Conservation (phyloP, 116 monocot species). For the Posidonia oceanica region DNA sequence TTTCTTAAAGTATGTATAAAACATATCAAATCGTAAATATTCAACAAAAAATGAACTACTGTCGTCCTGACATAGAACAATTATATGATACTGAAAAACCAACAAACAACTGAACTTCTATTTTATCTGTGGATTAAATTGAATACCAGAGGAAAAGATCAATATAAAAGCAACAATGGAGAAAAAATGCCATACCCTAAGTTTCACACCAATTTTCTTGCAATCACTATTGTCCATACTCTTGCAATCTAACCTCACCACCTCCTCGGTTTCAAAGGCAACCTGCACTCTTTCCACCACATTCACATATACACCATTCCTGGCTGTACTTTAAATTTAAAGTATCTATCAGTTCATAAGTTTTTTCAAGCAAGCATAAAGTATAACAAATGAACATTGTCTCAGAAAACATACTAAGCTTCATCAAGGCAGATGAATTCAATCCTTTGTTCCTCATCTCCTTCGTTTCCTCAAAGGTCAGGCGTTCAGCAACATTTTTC, state of each 20-base stretch:
- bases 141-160: not conserved
- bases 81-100: no score
- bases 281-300: conserved; percentile 54
- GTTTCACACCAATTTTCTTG: conserved; percentile 91
- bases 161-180: not conserved
- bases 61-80: no score
- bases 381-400: no score
- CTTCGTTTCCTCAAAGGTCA: conserved; percentile 75
- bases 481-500: conserved; percentile 51
- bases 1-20: no score
- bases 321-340: conserved; percentile 36
- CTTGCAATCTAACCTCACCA: conserved; percentile 61
- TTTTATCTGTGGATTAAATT: not conserved
- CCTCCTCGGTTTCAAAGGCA: conserved; percentile 58
- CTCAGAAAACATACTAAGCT: conserved; percentile 42
- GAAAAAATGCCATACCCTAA: conserved; percentile 41
- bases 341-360: not conserved
- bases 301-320: conserved; percentile 83
- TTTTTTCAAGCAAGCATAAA: not conserved
- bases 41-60: no score
- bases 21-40: no score
- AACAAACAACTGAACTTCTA: not conserved
- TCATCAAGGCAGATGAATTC: conserved; percentile 59
- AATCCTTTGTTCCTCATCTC: conserved; percentile 75
- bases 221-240: conserved; percentile 56